Evolutionary conservation across 768 basidiomycete genomes (phyloP).

Genomic region (Kwoniella shandongensis): DNA sequence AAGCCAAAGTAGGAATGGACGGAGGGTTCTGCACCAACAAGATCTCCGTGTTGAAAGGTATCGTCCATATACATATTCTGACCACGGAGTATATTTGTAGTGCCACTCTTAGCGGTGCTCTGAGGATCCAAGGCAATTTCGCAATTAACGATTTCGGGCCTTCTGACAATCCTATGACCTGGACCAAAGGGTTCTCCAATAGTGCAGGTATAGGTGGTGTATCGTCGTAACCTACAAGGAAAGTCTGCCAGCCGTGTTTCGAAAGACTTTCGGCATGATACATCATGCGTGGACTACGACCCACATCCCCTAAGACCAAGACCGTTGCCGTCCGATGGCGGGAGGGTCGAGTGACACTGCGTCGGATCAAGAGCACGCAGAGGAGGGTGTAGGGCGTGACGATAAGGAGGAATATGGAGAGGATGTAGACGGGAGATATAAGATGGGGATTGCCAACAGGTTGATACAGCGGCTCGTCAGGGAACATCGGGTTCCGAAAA

Average conservation of each 20-base stretch:
- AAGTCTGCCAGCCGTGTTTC: conserved; percentile 70
- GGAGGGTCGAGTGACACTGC: conserved; percentile 9
- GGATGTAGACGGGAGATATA: background rate
- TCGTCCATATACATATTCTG: conserved; percentile 61
- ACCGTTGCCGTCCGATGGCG: conserved; percentile 68
- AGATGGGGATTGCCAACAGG: no score
- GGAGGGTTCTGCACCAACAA: conserved; percentile 98
- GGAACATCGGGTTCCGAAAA: no score
- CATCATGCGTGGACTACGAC: conserved; percentile 96
- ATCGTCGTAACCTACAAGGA: conserved; percentile 80
- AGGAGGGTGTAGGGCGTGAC: conserved; percentile 14
- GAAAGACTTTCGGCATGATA: conserved; percentile 95
- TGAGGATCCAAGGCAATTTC: conserved; percentile 58
- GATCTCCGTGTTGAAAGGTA: conserved; percentile 66
- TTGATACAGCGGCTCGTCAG: no score
- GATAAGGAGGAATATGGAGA: conserved; percentile 14
- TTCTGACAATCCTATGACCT: conserved; percentile 67
- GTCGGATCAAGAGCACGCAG: conserved; percentile 9
- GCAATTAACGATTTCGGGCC: conserved; percentile 62
- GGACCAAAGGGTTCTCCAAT: conserved; percentile 65
- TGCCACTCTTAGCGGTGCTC: conserved; percentile 75
- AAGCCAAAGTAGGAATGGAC: conserved; percentile 84
- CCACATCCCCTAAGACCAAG: conserved; percentile 91
- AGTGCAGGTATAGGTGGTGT: conserved; percentile 75
- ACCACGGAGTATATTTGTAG: conserved; percentile 69